These are phyloP conservation scores for Athelia psychrophila DNA, from an alignment of 1,284 basidiomycete species.

Conservation along the genomic window DNA sequence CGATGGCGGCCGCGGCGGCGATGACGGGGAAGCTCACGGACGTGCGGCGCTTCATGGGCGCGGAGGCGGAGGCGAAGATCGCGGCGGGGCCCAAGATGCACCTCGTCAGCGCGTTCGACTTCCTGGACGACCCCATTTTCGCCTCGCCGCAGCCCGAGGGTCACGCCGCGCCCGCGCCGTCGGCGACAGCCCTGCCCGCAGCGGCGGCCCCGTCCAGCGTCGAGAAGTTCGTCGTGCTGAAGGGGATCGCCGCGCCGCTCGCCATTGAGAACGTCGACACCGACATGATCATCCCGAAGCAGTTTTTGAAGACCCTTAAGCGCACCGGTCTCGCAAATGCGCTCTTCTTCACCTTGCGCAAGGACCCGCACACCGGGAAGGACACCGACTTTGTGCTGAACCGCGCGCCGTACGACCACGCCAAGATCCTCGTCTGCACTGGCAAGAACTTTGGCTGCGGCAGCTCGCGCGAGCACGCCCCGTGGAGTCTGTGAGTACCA, in stretches of 20 bases:
- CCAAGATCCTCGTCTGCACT: conserved; percentile 86
- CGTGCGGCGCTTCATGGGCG: conserved; percentile 78
- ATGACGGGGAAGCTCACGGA: conserved; percentile 88
- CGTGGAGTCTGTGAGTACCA: conserved; percentile 84
- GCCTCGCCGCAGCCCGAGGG: conserved; percentile 61
- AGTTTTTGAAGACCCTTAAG: conserved; percentile 94
- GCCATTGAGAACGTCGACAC: conserved; percentile 94
- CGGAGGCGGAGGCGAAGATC: conserved; percentile 40
- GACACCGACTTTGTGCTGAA: conserved; percentile 91
- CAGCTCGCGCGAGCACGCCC: conserved; percentile 92
- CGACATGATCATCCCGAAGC: conserved; percentile 96
- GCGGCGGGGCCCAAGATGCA: conserved; percentile 59
- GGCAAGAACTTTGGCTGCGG: conserved; percentile 96
- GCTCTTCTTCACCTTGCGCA: conserved; percentile 84
- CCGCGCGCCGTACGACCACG: conserved; percentile 75
- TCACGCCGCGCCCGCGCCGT: conserved; percentile 26
- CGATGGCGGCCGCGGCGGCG: conserved; percentile 95
- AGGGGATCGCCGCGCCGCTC: conserved; percentile 87
- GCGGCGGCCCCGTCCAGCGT: conserved; percentile 59
- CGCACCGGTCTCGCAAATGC: conserved; percentile 90
- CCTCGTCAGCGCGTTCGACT: conserved; percentile 67
- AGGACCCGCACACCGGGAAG: conserved; percentile 75
- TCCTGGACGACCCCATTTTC: conserved; percentile 72
- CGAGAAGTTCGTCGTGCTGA: conserved; percentile 77
- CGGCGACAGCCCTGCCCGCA: conserved; percentile 41